Evolutionary conservation across 345 rosid species (phyloP).

Genomic region (Eucalyptus marginata): DNA sequence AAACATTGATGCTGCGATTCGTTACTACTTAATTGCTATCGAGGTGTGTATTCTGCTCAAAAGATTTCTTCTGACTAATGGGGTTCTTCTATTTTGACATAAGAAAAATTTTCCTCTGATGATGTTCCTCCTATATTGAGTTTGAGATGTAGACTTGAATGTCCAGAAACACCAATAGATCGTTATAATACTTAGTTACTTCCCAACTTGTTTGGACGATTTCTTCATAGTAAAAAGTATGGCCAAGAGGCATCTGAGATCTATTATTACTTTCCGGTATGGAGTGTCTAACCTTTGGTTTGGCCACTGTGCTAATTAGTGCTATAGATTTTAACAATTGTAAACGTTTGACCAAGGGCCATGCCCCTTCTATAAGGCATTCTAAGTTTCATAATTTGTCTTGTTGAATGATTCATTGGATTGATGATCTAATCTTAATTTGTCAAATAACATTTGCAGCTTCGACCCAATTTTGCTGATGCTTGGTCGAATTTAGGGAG

Average conservation of each 20-base stretch:
- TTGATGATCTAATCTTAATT: not conserved
- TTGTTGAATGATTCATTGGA: not conserved
- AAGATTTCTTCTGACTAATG: not conserved
- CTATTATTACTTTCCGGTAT: not conserved
- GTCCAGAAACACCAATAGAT: not conserved
- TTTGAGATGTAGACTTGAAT: not conserved
- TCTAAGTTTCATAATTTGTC: not conserved
- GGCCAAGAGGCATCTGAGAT: not conserved
- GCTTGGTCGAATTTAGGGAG: constrained; percentile 99
- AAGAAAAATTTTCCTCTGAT: not conserved
- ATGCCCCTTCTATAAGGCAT: not conserved
- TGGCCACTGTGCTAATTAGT: not conserved
- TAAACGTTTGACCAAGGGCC: not conserved
- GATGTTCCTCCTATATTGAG: not conserved
- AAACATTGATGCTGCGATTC: constrained; percentile 81
- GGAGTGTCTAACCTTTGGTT: not conserved
- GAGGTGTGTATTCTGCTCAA: constrained; percentile 48
- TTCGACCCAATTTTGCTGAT: constrained; percentile 93
- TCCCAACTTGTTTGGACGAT: not conserved
- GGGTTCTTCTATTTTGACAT: not conserved
- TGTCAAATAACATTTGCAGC: constrained; percentile 25
- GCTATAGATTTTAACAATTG: not conserved
- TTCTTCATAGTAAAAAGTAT: not conserved
- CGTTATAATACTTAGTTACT: not conserved
- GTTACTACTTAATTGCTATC: constrained; percentile 83